These are phyloP conservation scores for Alternaria sp. DNA, from an alignment of 2,329 filamentous ascomycete species.

Conservation along the genomic window DNA sequence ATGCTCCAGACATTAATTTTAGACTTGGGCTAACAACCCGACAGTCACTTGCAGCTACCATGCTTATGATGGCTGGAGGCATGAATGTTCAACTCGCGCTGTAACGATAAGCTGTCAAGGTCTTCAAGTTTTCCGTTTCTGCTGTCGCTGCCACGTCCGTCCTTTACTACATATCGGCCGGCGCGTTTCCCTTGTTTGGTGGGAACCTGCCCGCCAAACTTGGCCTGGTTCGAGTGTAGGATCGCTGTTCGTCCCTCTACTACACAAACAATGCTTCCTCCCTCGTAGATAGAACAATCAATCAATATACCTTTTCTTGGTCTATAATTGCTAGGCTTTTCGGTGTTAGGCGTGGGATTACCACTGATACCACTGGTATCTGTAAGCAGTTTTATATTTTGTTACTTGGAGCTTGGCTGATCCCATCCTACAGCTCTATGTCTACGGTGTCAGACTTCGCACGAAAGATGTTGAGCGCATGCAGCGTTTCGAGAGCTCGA, in stretches of 20 bases:
- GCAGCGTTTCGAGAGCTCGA: slow-evolving; percentile 17
- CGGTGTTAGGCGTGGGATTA: slow-evolving; percentile 25
- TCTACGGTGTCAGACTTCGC: neutral
- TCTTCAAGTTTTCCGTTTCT: slow-evolving; percentile 24
- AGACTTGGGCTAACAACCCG: neutral
- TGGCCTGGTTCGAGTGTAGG: slow-evolving; percentile 26
- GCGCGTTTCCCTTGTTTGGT: slow-evolving; percentile 25
- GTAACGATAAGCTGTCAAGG: slow-evolving; percentile 22
- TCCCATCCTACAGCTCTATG: neutral
- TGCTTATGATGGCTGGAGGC: slow-evolving; percentile 15
- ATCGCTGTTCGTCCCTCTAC: too few species aligned
- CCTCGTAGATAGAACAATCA: too few species aligned
- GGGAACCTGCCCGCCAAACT: slow-evolving; percentile 19
- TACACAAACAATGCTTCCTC: too few species aligned
- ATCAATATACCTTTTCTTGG: too few species aligned
- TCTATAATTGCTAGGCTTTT: slow-evolving; percentile 14
- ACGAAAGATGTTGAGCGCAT: slow-evolving; percentile 13
- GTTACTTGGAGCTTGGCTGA: neutral
- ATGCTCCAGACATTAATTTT: neutral
- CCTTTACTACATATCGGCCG: slow-evolving; percentile 22
- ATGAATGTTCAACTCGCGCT: slow-evolving; percentile 23
- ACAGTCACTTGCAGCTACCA: slow-evolving; percentile 16
- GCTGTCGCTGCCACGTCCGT: slow-evolving; percentile 24
- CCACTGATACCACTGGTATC: slow-evolving; percentile 21
- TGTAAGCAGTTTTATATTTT: neutral